phyloP scores from a whole-genome alignment of 306 rosid species.

The Acmispon strigosus region DNA sequence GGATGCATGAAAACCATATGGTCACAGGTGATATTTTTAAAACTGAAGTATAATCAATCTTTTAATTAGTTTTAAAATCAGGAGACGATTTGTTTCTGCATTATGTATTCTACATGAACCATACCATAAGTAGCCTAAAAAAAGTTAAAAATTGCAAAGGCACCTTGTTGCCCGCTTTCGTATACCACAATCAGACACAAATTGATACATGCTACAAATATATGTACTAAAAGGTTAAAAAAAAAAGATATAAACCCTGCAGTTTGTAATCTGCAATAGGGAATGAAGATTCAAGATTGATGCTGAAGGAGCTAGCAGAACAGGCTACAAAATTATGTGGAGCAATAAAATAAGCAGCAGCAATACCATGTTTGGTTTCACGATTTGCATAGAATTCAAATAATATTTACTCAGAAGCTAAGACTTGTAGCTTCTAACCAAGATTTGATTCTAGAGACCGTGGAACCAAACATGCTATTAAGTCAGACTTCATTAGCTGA shows the following conservation, averaged over 20 bases:
- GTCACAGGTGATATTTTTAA: no score
- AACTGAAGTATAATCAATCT: no score
- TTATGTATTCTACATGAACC: constrained; percentile 4
- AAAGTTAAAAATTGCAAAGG: background rate
- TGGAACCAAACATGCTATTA: background rate
- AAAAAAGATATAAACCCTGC: background rate
- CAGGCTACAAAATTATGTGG: background rate
- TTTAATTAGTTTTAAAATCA: no score
- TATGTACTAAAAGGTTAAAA: background rate
- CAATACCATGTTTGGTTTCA: no score
- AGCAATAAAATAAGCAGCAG: background rate
- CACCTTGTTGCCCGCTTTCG: background rate
- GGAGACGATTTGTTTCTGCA: background rate
- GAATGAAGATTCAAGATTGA: background rate
- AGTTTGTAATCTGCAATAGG: background rate
- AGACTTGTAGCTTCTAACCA: no score
- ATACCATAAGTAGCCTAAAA: background rate
- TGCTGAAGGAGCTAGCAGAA: background rate
- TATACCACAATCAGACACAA: background rate
- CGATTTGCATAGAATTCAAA: no score
- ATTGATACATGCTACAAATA: background rate
- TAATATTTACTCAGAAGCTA: no score
- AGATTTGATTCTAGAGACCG: no score
- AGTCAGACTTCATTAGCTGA: constrained; percentile 16
- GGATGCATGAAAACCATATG: no score